A percentile compares a stretch with the other conserved stretches of the same genome.
Evolutionary conservation across 139 green algal genomes (phyloP).

Genomic region (Auxenochlorella pyrenoidosa): DNA sequence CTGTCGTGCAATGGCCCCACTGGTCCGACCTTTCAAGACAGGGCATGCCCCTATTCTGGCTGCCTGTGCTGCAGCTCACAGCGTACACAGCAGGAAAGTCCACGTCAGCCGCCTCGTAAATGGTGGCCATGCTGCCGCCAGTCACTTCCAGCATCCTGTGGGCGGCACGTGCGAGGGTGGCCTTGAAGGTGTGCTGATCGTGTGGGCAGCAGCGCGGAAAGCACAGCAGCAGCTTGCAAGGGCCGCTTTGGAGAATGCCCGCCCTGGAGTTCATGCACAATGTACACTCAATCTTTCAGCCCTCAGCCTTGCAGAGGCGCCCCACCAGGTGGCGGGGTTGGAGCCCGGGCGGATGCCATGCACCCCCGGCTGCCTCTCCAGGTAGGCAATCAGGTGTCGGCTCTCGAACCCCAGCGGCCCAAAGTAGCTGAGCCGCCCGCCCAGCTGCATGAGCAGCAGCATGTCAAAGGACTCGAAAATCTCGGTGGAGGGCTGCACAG

Average conservation of each 20-base stretch:
- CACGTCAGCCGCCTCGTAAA: constrained; percentile 26
- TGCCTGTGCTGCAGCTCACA: no score
- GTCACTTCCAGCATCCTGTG: constrained; percentile 58
- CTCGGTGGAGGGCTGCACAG: constrained; percentile 84
- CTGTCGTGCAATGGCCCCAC: no score
- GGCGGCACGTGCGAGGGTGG: no score
- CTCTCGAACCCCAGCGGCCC: constrained; percentile 75
- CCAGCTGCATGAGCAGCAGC: constrained; percentile 57
- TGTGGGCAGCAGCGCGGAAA: no score
- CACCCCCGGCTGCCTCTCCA: constrained; percentile 54
- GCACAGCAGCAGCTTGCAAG: no score
- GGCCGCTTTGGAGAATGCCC: no score
- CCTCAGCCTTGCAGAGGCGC: no score
- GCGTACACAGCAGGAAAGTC: constrained; percentile 56
- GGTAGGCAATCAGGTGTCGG: constrained; percentile 72
- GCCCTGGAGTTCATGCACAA: no score
- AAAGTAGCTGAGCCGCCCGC: constrained; percentile 73
- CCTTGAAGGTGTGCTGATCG: no score
- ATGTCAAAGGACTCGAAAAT: constrained; percentile 75
- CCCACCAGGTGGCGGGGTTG: constrained; percentile 59
- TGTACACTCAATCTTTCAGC: no score
- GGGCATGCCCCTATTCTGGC: no score
- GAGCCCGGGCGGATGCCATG: constrained; percentile 41
- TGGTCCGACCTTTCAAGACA: no score
- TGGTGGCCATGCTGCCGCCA: constrained; percentile 51